These are phyloP conservation scores for button mushroom (Agaricus bisporus) DNA, from an alignment of 768 basidiomycete genomes.

Conservation along the genomic window DNA sequence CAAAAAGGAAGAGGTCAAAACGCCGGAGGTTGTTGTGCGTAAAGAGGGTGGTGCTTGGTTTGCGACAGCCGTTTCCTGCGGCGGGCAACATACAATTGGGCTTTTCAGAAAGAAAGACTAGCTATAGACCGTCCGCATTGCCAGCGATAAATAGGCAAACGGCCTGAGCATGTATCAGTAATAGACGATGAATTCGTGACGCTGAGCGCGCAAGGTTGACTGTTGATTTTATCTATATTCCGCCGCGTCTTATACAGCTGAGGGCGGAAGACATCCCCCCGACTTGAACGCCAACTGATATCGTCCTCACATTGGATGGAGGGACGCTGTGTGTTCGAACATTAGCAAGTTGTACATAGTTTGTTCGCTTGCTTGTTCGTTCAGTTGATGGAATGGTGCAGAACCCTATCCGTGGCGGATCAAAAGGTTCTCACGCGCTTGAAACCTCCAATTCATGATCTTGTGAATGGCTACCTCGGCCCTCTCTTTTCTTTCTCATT, in stretches of 20 bases:
- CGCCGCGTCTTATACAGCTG: too few relatives aligned
- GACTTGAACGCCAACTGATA: too few relatives aligned
- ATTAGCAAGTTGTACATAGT: too few relatives aligned
- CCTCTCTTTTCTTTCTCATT: not conserved
- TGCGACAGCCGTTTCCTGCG: conserved; percentile 61
- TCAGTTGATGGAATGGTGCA: not conserved
- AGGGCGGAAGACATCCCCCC: too few relatives aligned
- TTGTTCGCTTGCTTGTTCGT: too few relatives aligned
- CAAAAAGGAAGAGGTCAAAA: conserved; percentile 52
- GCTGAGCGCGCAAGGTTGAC: too few relatives aligned
- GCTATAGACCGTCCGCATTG: not conserved
- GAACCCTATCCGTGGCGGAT: not conserved
- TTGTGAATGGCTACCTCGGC: not conserved
- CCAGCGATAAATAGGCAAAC: too few relatives aligned
- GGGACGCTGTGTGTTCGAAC: too few relatives aligned
- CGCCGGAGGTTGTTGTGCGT: conserved; percentile 65
- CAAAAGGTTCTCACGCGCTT: conserved; percentile 5
- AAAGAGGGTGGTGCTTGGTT: conserved; percentile 68
- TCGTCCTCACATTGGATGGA: too few relatives aligned
- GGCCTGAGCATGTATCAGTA: too few relatives aligned
- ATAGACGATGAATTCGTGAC: too few relatives aligned
- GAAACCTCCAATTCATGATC: not conserved
- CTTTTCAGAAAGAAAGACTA: conserved; percentile 58
- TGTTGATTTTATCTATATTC: too few relatives aligned
- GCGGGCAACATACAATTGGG: conserved; percentile 77